phyloP scores from a whole-genome alignment of 2,329 filamentous ascomycete species.

The Paraphoma sp. region DNA sequence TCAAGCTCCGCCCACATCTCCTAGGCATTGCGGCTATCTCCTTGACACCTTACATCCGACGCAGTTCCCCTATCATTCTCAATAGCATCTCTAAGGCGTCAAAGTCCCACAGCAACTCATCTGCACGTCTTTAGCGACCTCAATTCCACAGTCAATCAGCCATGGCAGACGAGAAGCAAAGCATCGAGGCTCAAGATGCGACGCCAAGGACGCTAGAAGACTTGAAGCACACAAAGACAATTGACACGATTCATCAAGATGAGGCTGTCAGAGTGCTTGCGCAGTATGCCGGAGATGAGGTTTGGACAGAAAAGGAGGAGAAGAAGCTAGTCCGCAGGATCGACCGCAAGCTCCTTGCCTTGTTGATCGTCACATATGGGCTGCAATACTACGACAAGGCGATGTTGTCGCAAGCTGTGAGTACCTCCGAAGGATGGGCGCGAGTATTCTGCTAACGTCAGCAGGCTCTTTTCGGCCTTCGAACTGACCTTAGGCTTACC shows the following conservation, averaged over 20 bases:
- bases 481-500: slow-evolving; percentile 42
- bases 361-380: slow-evolving; percentile 35
- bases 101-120: no score
- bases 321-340: slow-evolving; percentile 31
- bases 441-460: slow-evolving; percentile 28
- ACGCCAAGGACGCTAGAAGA: slow-evolving; percentile 12
- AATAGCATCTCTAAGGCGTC: no score
- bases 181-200: slow-evolving; percentile 2
- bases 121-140: no score
- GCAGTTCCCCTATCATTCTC: neutral
- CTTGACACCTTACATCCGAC: neutral
- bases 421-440: slow-evolving; percentile 1
- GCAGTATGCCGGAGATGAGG: slow-evolving; percentile 50
- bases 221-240: slow-evolving; percentile 14
- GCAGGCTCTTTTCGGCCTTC: slow-evolving; percentile 38
- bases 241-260: slow-evolving; percentile 27
- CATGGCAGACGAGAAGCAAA: slow-evolving; percentile 9
- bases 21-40: neutral
- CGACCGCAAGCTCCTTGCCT: slow-evolving; percentile 29
- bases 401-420: slow-evolving; percentile 61
- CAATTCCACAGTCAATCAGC: neutral
- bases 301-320: slow-evolving; percentile 54
- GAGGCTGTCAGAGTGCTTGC: slow-evolving; percentile 40
- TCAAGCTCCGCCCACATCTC: neutral
- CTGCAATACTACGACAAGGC: slow-evolving; percentile 48